Base-by-base conservation (phyloP, 139 green algal species). In the Diplosphaera chodatii region DNA sequence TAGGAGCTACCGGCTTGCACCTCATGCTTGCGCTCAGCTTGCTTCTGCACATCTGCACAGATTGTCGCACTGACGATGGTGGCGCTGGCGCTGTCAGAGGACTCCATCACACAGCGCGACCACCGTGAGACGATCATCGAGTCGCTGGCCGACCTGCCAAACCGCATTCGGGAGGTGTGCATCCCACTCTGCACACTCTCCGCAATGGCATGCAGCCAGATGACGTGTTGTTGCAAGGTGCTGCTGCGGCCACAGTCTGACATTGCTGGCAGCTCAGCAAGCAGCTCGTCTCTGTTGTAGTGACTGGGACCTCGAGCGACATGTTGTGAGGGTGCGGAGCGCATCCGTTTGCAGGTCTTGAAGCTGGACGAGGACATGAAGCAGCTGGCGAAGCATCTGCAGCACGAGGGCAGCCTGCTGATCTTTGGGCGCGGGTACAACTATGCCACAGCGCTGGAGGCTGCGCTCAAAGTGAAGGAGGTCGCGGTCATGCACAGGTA, bases 401-500 rank as follows among this genome's bases (percentile, higher is more conserved):
- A 85, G 59, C 63, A 90, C 32, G 85, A 95, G 74, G 68, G 87
- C 70, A 88, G 68, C 64, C 80, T 99, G 74, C 83, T 96, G 48
- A 85, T 96, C 68, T 96, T 97, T 80, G 93, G 88, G 20, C 84
- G 95, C 13, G 95, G 95, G 8, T 92, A 90, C 79, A 97, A 98
- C 86, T 99, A 97, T 76, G 90, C 95, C 1, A 98, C 93, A 3
- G 93, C 93, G 4, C 74, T 99, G 64, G 95, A 99, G 76, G 91
- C 84, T 2, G 92, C 92, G 25, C 83, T 97, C 32, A 97, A 97
- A 84, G 88, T 89, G 13, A 80, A 83, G 70, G 78, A 80, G 32
- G 74, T 83, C 27, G 55, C 69, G 40, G 62, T 79, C 22, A 84
- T 84, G 73, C 74, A 84, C 67, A 70, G n/a, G n/a, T n/a, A n/a